phyloP scores from a whole-genome alignment of 2,329 filamentous ascomycete genomes.

The Stagonosporopsis vannaccii region DNA sequence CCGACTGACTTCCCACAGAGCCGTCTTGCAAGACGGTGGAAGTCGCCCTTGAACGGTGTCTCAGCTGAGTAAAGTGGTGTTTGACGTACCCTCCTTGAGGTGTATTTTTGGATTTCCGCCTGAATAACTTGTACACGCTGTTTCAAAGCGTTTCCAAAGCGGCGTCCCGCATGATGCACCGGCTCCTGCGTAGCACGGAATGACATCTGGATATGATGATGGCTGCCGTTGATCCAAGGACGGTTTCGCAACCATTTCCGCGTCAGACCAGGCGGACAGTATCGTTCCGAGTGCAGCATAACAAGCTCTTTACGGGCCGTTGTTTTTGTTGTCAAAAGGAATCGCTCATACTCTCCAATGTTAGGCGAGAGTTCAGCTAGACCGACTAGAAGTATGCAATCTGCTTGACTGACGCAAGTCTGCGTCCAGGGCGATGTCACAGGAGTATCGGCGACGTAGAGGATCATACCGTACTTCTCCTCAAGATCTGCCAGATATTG shows the following conservation, averaged over 20 bases:
- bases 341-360: slow-evolving; percentile 96
- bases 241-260: slow-evolving; percentile 86
- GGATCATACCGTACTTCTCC: slow-evolving; percentile 93
- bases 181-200: slow-evolving; percentile 80
- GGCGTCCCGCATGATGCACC: slow-evolving; percentile 75
- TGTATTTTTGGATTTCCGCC: slow-evolving; percentile 98
- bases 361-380: slow-evolving; percentile 87
- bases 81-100: slow-evolving; percentile 88
- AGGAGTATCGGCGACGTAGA: slow-evolving; percentile 95
- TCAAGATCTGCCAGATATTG: slow-evolving; percentile 97
- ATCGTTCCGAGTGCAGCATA: slow-evolving; percentile 86
- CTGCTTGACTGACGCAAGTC: slow-evolving; percentile 95
- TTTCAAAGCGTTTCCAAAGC: slow-evolving; percentile 85
- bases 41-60: slow-evolving; percentile 93
- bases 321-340: slow-evolving; percentile 95
- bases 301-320: slow-evolving; percentile 94
- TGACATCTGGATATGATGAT: slow-evolving; percentile 97
- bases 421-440: slow-evolving; percentile 99
- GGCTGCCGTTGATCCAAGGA: slow-evolving; percentile 97
- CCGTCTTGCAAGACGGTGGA: slow-evolving; percentile 87
- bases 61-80: slow-evolving; percentile 89
- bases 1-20: slow-evolving; percentile 95
- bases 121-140: slow-evolving; percentile 93
- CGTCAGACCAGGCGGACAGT: slow-evolving; percentile 83
- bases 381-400: slow-evolving; percentile 92